Percentiles rank a stretch among this genome's conserved stretches.
Conservation (phyloP, 257 asterid species). For the Euphrasia confusa region DNA sequence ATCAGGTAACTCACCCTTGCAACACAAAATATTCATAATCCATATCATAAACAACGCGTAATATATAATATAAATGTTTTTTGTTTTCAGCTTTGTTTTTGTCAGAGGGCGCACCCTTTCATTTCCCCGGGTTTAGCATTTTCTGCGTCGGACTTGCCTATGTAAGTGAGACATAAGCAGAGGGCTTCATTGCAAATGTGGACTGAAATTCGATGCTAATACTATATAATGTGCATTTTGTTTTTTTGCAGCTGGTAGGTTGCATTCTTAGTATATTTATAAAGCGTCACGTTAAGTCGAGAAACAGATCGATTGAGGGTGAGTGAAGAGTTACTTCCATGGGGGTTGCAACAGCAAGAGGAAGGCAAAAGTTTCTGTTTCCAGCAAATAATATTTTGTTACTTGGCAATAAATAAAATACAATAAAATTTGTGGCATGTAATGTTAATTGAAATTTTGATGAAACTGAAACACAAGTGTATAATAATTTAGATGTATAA, state of each 20-base stretch:
- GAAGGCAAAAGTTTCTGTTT: neutral
- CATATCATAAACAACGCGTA: no score
- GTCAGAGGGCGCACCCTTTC: slow-evolving; percentile 64
- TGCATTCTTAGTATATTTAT: neutral
- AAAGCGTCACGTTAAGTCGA: neutral
- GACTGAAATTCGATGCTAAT: neutral
- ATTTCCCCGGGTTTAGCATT: slow-evolving; percentile 84
- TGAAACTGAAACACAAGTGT: no score
- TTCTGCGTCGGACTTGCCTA: slow-evolving; percentile 68
- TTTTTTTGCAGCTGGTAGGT: neutral
- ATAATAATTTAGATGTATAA: no score
- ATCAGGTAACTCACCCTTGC: slow-evolving; percentile 40
- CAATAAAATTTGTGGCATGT: no score
- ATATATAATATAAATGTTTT: no score
- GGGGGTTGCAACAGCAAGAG: neutral
- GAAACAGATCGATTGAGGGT: no score
- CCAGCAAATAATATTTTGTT: no score
- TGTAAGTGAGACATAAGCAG: slow-evolving; percentile 37
- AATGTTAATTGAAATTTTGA: no score
- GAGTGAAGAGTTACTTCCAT: no score
- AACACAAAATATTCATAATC: no score
- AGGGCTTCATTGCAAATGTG: no score
- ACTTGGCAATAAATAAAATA: neutral
- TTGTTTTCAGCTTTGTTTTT: slow-evolving; percentile 55
- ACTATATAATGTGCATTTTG: neutral